phyloP scores from a whole-genome alignment of 2,329 filamentous ascomycete species.

The Plenodomus biglobosus region DNA sequence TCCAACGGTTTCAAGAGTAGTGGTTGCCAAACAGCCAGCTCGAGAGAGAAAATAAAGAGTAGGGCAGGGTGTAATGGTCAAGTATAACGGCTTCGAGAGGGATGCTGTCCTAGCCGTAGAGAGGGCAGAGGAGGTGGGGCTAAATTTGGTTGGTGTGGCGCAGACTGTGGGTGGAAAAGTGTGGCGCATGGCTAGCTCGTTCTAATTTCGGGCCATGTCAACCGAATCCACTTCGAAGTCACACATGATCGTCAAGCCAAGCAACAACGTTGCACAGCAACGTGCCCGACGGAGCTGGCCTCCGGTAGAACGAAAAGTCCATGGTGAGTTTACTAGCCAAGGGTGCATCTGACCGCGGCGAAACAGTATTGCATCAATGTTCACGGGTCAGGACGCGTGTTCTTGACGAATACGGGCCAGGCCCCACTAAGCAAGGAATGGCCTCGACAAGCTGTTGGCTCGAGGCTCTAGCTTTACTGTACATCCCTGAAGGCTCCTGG shows the following conservation, averaged over 20 bases:
- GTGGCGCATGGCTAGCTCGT: too few species aligned
- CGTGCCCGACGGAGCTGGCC: not conserved
- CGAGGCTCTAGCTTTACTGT: not conserved
- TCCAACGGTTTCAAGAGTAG: too few species aligned
- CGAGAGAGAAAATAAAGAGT: too few species aligned
- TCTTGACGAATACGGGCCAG: not conserved
- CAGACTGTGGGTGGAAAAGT: too few species aligned
- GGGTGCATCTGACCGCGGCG: not conserved
- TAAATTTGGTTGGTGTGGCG: too few species aligned
- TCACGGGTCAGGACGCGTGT: conserved; percentile 8
- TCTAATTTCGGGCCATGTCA: too few species aligned
- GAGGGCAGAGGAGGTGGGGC: too few species aligned
- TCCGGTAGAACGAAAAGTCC: not conserved
- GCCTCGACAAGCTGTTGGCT: not conserved
- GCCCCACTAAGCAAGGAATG: conserved; percentile 3
- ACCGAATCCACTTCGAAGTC: too few species aligned
- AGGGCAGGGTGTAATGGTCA: too few species aligned
- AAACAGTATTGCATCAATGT: not conserved
- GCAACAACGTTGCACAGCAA: not conserved
- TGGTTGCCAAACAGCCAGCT: too few species aligned
- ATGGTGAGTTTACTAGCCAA: not conserved
- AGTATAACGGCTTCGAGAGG: too few species aligned
- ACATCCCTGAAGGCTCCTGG: conserved; percentile 13
- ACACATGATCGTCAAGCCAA: not conserved
- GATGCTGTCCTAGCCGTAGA: too few species aligned